phyloP scores from a whole-genome alignment of 306 rosid species.

The Trifolium repens region DNA sequence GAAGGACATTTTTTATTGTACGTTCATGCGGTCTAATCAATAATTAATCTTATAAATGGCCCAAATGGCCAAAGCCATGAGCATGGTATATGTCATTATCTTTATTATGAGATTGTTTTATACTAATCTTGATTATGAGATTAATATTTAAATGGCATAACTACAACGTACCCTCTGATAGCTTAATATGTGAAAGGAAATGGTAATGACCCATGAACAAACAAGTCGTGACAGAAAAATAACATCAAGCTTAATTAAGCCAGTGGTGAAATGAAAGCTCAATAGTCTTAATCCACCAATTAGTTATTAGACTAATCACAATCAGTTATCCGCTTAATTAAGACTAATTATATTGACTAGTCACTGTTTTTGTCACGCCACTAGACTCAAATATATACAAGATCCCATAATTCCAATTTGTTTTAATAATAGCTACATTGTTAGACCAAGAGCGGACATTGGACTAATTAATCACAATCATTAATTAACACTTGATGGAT shows the following conservation, averaged over 20 bases:
- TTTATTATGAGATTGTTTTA: not conserved
- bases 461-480: slow-evolving; percentile 24
- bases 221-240: not conserved
- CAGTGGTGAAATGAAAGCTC: slow-evolving; percentile 25
- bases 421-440: slow-evolving; percentile 33
- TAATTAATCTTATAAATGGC: not conserved
- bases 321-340: slow-evolving; percentile 15
- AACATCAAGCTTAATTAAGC: slow-evolving; percentile 17
- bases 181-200: slow-evolving; percentile 32
- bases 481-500: slow-evolving; percentile 8
- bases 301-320: not conserved
- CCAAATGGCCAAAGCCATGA: not conserved
- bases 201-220: slow-evolving; percentile 16
- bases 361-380: slow-evolving; percentile 10
- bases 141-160: slow-evolving; percentile 22
- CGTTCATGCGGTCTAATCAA: too few relatives aligned
- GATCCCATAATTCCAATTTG: not conserved
- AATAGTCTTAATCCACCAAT: slow-evolving; percentile 10
- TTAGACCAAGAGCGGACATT: slow-evolving; percentile 29
- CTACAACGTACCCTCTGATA: not conserved
- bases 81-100: not conserved
- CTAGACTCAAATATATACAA: slow-evolving; percentile 27
- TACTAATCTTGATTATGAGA: not conserved
- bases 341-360: not conserved
- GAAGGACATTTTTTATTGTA: not conserved